A percentile compares a stretch with the other conserved stretches of the same genome.
phyloP scores from a whole-genome alignment of 192 early-diverging fungal species.

The Coemansia sp. region DNA sequence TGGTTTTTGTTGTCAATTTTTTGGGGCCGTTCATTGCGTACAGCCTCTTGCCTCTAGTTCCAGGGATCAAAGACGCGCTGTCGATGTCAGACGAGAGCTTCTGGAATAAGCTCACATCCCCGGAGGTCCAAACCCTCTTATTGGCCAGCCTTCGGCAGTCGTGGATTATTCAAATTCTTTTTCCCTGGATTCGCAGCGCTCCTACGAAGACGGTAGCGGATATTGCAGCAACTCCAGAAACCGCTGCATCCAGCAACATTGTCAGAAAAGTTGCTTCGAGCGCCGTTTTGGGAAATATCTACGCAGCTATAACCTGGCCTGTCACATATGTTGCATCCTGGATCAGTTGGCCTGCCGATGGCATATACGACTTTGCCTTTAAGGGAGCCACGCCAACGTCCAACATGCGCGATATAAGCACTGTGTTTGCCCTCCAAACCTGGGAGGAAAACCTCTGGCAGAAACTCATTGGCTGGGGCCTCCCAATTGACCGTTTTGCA shows the following conservation, averaged over 20 bases:
- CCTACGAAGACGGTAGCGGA: constrained; percentile 11
- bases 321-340: constrained; percentile 8
- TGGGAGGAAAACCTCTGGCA: constrained; percentile 41
- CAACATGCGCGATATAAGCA: constrained; percentile 3
- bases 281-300: not conserved
- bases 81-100: constrained; percentile 7
- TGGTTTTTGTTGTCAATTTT: constrained; percentile 4
- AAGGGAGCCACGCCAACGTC: not conserved
- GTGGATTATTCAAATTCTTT: constrained; percentile 30
- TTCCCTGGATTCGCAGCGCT: constrained; percentile 27
- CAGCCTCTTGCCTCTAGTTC: not conserved
- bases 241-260: not conserved
- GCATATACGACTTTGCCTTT: not conserved
- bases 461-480: constrained; percentile 49
- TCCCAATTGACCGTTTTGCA: constrained; percentile 60
- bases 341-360: constrained; percentile 5
- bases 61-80: constrained; percentile 18
- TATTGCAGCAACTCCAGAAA: not conserved
- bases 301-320: not conserved
- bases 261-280: not conserved
- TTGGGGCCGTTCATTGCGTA: constrained; percentile 16
- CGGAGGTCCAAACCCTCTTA: constrained; percentile 11
- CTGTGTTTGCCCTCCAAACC: not conserved
- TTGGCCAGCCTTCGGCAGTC: constrained; percentile 30
- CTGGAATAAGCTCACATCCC: constrained; percentile 30